Percentiles rank a stretch among this genome's conserved stretches.
phyloP scores from a whole-genome alignment of 1,139 yeast species.

The Protomyces pachydermus region DNA sequence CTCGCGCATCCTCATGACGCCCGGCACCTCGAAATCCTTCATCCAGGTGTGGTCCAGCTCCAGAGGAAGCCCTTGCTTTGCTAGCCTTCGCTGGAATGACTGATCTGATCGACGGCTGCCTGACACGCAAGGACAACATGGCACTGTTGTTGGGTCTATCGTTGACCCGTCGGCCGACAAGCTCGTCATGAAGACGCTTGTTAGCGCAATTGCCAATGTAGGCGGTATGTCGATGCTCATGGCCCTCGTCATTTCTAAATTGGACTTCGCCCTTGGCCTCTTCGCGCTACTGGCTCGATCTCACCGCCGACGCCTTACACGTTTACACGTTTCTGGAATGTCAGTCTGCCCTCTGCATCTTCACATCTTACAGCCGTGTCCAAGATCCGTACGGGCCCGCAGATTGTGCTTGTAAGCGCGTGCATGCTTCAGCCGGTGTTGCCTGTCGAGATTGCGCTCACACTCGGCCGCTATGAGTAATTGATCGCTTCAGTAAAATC shows the following conservation, averaged over 20 bases:
- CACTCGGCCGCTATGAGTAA: constrained; percentile 43
- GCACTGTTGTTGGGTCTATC: constrained; percentile 80
- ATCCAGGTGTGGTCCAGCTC: constrained; percentile 44
- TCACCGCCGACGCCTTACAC: constrained; percentile 77
- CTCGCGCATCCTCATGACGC: constrained; percentile 73
- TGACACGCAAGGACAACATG: constrained; percentile 75
- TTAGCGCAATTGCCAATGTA: constrained; percentile 65
- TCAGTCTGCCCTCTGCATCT: constrained; percentile 75
- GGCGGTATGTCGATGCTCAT: constrained; percentile 58
- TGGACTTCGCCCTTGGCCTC: constrained; percentile 72
- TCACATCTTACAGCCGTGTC: constrained; percentile 87
- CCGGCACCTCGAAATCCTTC: constrained; percentile 74
- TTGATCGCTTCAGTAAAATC: constrained; percentile 67
- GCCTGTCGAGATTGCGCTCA: background rate
- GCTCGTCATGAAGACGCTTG: constrained; percentile 77
- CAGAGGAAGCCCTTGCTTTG: constrained; percentile 60
- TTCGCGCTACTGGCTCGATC: constrained; percentile 66
- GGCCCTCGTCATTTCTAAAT: constrained; percentile 72
- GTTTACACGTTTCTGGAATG: constrained; percentile 64
- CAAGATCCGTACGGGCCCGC: constrained; percentile 74
- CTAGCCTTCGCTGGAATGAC: constrained; percentile 84
- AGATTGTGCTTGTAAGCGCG: constrained; percentile 77
- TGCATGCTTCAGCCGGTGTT: constrained; percentile 14
- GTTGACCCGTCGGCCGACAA: constrained; percentile 96
- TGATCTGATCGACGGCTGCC: constrained; percentile 83